These are phyloP conservation scores for Plasmopara halstedii DNA, from an alignment of 352 stramenopile species.

Conservation along the genomic window DNA sequence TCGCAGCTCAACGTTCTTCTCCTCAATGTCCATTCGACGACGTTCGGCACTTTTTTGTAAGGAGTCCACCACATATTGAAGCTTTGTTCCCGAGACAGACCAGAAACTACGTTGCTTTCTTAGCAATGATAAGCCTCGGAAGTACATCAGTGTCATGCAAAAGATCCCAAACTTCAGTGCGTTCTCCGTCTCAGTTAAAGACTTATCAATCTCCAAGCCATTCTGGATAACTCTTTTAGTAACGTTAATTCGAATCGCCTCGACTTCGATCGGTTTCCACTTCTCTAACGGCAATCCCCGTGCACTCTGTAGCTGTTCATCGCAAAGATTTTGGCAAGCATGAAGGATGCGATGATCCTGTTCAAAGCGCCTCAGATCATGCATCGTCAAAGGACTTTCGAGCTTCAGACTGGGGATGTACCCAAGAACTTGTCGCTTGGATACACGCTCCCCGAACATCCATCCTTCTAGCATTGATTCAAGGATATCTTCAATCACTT, in stretches of 20 bases:
- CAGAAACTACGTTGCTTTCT: conserved; percentile 79
- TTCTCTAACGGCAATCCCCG: conserved; percentile 57
- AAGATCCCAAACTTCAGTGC: conserved; percentile 96
- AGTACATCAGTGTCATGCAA: conserved; percentile 95
- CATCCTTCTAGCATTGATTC: conserved; percentile 95
- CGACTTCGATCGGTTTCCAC: conserved; percentile 66
- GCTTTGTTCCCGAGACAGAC: conserved; percentile 38
- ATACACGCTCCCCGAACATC: conserved; percentile 92
- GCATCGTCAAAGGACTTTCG: conserved; percentile 61
- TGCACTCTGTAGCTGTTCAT: conserved; percentile 29
- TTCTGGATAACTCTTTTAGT: conserved; percentile 63
- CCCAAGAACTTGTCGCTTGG: conserved; percentile 49
- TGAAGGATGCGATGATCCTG: conserved; percentile 38
- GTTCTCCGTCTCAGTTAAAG: conserved; percentile 82
- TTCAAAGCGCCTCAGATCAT: conserved; percentile 57
- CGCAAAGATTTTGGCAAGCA: conserved; percentile 18
- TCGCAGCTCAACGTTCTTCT: conserved; percentile 32
- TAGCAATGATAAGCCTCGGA: conserved; percentile 85
- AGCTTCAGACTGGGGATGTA: conserved; percentile 83
- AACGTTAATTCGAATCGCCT: conserved; percentile 39
- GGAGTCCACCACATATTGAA: not conserved
- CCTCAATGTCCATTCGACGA: conserved; percentile 44
- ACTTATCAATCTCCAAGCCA: conserved; percentile 51
- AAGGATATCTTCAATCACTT: conserved; percentile 92
- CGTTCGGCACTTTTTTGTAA: conserved; percentile 33